Evolutionary conservation across 805 yeast species (phyloP).

Genomic region (Saccharomycopsis selenospora): DNA sequence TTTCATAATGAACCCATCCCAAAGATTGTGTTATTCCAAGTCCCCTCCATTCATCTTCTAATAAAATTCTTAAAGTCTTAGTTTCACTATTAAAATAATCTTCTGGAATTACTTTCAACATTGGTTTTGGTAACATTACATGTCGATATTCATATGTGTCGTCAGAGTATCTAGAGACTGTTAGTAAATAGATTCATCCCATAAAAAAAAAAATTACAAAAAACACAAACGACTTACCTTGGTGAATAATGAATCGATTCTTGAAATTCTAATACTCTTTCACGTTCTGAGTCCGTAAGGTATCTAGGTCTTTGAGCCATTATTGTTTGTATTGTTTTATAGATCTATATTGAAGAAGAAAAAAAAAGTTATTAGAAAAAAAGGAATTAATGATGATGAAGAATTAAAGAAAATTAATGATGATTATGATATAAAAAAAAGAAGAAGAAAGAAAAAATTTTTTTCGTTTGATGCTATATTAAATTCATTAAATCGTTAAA

Average conservation of each 20-base stretch:
- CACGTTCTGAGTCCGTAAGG: conserved; percentile 75
- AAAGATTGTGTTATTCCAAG: conserved; percentile 93
- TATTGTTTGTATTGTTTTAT: not conserved
- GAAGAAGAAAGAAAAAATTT: too few species aligned
- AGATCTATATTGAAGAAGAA: too few species aligned
- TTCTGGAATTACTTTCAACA: conserved; percentile 88
- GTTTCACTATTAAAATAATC: conserved; percentile 92
- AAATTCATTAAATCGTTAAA: too few species aligned
- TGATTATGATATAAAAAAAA: too few species aligned
- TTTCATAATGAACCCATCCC: conserved; percentile 98
- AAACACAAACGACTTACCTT: conserved; percentile 30
- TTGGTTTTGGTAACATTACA: conserved; percentile 92
- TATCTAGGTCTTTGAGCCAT: conserved; percentile 36
- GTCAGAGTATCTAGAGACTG: conserved; percentile 61
- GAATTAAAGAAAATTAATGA: too few species aligned
- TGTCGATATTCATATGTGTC: conserved; percentile 91
- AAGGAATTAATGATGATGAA: too few species aligned
- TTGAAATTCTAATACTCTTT: conserved; percentile 82
- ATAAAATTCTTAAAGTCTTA: conserved; percentile 81
- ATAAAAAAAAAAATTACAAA: too few species aligned
- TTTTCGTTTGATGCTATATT: too few species aligned
- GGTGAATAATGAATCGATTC: conserved; percentile 94
- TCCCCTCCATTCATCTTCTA: conserved; percentile 99
- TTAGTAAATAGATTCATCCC: too few species aligned
- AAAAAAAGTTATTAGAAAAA: too few species aligned